Conservation (phyloP, 2,329 filamentous ascomycete species). For the Plenodomus lindquistii region DNA sequence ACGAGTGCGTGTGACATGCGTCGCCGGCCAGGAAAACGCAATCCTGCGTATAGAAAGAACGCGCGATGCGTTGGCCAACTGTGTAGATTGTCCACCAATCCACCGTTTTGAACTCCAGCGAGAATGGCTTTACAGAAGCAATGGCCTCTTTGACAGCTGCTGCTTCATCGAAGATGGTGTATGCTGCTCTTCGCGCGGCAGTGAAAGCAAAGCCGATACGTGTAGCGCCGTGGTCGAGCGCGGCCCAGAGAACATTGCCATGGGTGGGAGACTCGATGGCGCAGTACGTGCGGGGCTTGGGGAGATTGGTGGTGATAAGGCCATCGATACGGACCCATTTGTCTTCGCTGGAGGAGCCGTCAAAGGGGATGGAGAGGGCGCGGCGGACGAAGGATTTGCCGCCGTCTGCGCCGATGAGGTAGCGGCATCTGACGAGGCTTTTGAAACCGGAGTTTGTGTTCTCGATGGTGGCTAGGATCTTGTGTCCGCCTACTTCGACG, state of each 20-base stretch:
- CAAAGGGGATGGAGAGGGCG: slow-evolving; percentile 53
- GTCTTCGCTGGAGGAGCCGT: slow-evolving; percentile 55
- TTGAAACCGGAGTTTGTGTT: slow-evolving; percentile 31
- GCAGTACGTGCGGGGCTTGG: slow-evolving; percentile 52
- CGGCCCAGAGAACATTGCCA: slow-evolving; percentile 60
- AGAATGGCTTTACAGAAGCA: slow-evolving; percentile 47
- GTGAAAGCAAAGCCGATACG: slow-evolving; percentile 60
- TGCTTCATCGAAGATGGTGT: slow-evolving; percentile 41
- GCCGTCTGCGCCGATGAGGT: slow-evolving; percentile 58
- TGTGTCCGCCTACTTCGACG: slow-evolving; percentile 26
- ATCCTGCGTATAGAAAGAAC: slow-evolving; percentile 41
- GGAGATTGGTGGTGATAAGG: slow-evolving; percentile 54
- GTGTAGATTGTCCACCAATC: slow-evolving; percentile 53
- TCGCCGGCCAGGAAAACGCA: slow-evolving; percentile 61
- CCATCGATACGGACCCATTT: slow-evolving; percentile 61
- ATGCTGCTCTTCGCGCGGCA: slow-evolving; percentile 44
- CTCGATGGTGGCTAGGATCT: slow-evolving; percentile 35
- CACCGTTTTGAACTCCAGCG: slow-evolving; percentile 44
- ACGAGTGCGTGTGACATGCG: slow-evolving; percentile 61
- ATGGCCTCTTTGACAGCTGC: slow-evolving; percentile 47
- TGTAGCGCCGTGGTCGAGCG: slow-evolving; percentile 57
- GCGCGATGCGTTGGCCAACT: slow-evolving; percentile 49
- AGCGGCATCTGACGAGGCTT: slow-evolving; percentile 48
- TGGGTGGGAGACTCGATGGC: slow-evolving; percentile 57
- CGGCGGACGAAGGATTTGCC: slow-evolving; percentile 55